These are phyloP conservation scores for Neckera pumila DNA, from an alignment of 225 moss, liverwort and hornwort genomes.

Conservation along the genomic window DNA sequence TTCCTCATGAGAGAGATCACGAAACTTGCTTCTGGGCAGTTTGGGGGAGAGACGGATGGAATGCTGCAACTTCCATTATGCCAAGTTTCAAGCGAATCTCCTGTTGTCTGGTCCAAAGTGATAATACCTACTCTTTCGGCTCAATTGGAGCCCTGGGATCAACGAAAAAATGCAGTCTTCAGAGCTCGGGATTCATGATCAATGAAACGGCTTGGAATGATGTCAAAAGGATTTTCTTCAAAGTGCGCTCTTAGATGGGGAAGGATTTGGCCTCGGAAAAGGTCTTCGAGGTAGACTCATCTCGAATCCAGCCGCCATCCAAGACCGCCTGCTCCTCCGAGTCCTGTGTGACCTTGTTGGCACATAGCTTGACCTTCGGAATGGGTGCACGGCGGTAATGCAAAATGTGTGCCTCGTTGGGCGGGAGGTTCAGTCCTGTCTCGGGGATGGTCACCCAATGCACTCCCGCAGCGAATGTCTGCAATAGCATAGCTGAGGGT, in stretches of 20 bases:
- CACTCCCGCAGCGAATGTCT: slow-evolving; percentile 38
- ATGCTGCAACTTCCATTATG: neutral
- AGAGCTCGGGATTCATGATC: neutral
- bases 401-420: slow-evolving; percentile 7
- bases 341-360: neutral
- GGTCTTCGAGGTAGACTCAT: slow-evolving; percentile 4
- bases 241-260: neutral
- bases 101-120: neutral
- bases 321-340: neutral
- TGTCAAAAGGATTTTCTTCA: no score
- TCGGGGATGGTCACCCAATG: slow-evolving; percentile 21
- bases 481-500: neutral
- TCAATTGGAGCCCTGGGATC: neutral
- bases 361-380: neutral
- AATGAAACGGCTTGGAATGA: neutral
- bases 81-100: neutral
- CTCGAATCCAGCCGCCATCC: slow-evolving; percentile 14
- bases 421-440: slow-evolving; percentile 14
- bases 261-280: slow-evolving; percentile 11
- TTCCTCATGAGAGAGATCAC: neutral
- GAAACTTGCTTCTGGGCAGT: neutral
- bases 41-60: neutral
- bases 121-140: neutral
- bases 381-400: slow-evolving; percentile 37
- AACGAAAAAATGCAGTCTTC: neutral